phyloP scores from a whole-genome alignment of 2,329 filamentous ascomycete species.

The Cercospora sp. region DNA sequence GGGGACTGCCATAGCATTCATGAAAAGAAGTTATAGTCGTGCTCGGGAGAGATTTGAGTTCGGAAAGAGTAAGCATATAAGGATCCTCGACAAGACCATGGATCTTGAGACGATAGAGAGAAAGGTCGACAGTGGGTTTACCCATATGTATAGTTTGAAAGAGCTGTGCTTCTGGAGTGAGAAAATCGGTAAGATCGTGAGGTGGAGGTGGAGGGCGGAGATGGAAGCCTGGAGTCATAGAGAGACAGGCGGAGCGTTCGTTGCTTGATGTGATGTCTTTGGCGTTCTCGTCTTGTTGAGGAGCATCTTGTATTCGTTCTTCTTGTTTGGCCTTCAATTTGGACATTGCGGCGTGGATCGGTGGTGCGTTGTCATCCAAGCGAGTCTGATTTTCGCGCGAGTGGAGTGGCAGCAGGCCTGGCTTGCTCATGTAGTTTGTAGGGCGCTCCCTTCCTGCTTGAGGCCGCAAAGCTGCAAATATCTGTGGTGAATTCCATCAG shows the following conservation, averaged over 20 bases:
- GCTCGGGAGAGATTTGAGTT: conserved; percentile 34
- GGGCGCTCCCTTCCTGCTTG: not conserved
- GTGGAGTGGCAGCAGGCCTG: not conserved
- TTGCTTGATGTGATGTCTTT: not conserved
- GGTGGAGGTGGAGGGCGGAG: conserved; percentile 13
- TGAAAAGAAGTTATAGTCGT: conserved; percentile 38
- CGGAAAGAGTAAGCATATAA: conserved; percentile 33
- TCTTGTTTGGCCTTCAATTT: not conserved
- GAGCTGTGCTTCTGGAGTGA: conserved; percentile 24
- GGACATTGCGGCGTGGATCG: not conserved
- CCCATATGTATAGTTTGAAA: conserved; percentile 45
- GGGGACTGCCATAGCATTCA: conserved; percentile 43
- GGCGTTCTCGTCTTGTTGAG: not conserved
- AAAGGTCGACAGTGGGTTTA: conserved; percentile 34
- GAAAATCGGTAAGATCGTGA: conserved; percentile 3
- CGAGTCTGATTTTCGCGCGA: not conserved
- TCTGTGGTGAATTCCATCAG: not conserved
- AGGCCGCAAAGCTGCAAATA: not conserved
- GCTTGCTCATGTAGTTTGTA: not conserved
- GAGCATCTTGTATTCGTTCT: not conserved
- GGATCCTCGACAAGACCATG: conserved; percentile 39
- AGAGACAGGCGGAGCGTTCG: conserved; percentile 1
- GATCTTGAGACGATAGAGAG: conserved; percentile 37
- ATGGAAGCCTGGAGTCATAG: conserved; percentile 7
- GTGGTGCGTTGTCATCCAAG: not conserved